Base-by-base conservation (phyloP, 208 protist genomes). In the Leishmania guyanensis region DNA sequence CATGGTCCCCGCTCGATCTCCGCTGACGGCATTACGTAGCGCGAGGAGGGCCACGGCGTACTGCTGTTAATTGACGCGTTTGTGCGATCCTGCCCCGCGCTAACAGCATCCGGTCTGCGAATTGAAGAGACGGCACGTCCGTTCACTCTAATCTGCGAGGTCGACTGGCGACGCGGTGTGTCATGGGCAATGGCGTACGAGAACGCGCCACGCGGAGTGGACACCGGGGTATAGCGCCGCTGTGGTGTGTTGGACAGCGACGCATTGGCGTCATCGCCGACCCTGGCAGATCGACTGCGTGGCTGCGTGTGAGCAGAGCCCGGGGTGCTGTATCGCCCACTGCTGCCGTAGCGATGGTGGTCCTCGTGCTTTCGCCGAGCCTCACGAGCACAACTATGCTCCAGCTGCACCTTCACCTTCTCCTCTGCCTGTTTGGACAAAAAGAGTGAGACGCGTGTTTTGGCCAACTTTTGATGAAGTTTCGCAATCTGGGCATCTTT, bases 381-480 rank as follows among this genome's bases (percentile, higher is more conserved):
- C 56, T 90, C 81, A 50, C 83, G 82, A 6, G 71, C 75, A n/a
- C 50, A 51, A 69, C 62, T 84, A 29, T 88, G 90, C 72, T 93
- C 76, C 36, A 94, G 80, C 71, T 95, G 79, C 65, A 85, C 64
- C 75, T 74, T 58, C 64, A 93, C 79, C 60, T 82, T 82, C 73
- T 90, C 84, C 53, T 84, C 83, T 69, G 85, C 76, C 66, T 89
- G 84, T 62, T 86, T 88, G 17, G 83, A 83, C 65, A 85, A 72
- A 43, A 90, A 78, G 20, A 94, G 72, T 20, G 73, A 50, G 29
- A 78, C 89, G 78, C 93, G 91, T 39, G 87, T 77, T 65, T 90
- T 93, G 73, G 91, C 88, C 36, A 97, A 85, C 80, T 92, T 88
- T 78, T 94, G 91, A 53, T 97, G 84, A 65, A 97, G 66, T 48